phyloP scores from a whole-genome alignment of 1,139 yeast genomes.

The Candida tropicalis region DNA sequence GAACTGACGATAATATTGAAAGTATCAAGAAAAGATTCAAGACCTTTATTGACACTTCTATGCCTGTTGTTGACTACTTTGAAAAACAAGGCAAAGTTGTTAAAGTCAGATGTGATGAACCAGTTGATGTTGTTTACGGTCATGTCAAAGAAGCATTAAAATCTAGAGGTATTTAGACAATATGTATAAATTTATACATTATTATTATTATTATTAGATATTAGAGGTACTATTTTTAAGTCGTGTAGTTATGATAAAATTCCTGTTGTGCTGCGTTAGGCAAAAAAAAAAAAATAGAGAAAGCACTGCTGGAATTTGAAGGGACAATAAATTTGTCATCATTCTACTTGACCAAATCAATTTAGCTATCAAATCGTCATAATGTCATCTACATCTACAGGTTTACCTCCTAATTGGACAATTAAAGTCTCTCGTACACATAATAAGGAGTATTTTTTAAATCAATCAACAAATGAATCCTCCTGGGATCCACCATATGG shows the following conservation, averaged over 20 bases:
- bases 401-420: constrained; percentile 87
- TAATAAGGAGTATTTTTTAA: constrained; percentile 79
- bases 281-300: not conserved
- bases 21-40: constrained; percentile 86
- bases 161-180: constrained; percentile 31
- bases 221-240: too few species aligned
- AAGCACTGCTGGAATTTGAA: not conserved
- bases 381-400: constrained; percentile 47
- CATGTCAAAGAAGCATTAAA: constrained; percentile 69
- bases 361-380: too few species aligned
- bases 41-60: constrained; percentile 84
- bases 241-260: not conserved
- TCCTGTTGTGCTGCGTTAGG: not conserved
- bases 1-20: constrained; percentile 91
- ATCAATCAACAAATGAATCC: constrained; percentile 70
- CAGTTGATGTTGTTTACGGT: constrained; percentile 77
- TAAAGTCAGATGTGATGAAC: constrained; percentile 73
- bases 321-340: constrained; percentile 1
- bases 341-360: not conserved
- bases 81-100: constrained; percentile 77
- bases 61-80: constrained; percentile 92
- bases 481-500: constrained; percentile 94
- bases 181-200: not conserved
- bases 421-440: constrained; percentile 79
- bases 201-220: not conserved